Base-by-base conservation (phyloP, 2,329 filamentous ascomycete genomes). In the Penicillium aurantiogriseum region DNA sequence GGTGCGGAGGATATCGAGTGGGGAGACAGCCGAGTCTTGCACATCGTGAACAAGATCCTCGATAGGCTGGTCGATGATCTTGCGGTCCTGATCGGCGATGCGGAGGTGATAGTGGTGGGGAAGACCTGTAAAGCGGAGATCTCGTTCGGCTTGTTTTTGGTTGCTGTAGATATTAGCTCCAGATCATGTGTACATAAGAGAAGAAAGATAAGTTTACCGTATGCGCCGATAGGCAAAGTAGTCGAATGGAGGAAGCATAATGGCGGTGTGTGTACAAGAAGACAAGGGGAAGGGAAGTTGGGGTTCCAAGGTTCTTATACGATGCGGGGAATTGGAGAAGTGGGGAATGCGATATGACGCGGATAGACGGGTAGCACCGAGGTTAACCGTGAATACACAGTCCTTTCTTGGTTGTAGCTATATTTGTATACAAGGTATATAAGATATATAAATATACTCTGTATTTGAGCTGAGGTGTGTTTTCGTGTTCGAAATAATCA, bases 101-200 rank as follows among this genome's bases (percentile, higher is more conserved):
- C 86, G 81, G 19, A 78, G 81, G 55, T 84, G 86, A 74, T 94
- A 96, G 17, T 78, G 72, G 1, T 82, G 74, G 1, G 85, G 82
- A 7, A 97, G 83, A 6, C 81, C 82, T 36, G 82, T 80, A 65
- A 97, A 89, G 51, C 89, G 86, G 49, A 82, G 77, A 17, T 81
- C 79, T 40, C 93, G 88, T 73, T 96, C 86, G 60, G 85, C 76
- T 77, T 94, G 89, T 79, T 97, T 97, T 73, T 85, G 83, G 66
- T 85, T 81, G 78, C 91, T 96, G 69, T 49, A 11, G 52, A 25
- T 53, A 23, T 54, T 19, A 59, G 58, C 23, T 17, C 33, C 5
- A 11, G 15, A 2, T 10, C 6, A 25, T 3, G n/a, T 33, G 13
- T 15, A 21, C 9, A 9, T 17, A 19, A 29, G 3, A 31, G 6